phyloP scores from a whole-genome alignment of 163 green algal species.

The Prototheca stagnorum region DNA sequence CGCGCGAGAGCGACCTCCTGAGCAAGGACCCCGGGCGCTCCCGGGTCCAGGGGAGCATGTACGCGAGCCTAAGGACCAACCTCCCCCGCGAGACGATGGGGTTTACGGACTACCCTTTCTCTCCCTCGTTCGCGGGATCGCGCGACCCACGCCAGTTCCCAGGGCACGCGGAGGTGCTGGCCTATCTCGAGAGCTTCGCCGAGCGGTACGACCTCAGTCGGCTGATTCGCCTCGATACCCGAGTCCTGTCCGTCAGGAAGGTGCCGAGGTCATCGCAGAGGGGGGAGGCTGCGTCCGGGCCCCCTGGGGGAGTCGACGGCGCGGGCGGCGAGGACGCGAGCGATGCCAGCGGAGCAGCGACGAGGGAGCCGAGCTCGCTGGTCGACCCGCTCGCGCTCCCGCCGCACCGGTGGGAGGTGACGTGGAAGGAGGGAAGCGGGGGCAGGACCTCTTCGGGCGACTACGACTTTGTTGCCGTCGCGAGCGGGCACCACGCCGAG shows the following conservation, averaged over 20 bases:
- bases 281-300: not conserved
- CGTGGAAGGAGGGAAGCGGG: too few relatives aligned
- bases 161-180: constrained; percentile 29
- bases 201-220: not conserved
- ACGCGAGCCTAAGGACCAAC: constrained; percentile 68
- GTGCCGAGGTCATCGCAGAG: too few relatives aligned
- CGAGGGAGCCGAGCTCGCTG: not conserved
- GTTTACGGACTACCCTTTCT: constrained; percentile 66
- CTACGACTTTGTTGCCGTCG: constrained; percentile 62
- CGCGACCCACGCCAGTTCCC: constrained; percentile 43
- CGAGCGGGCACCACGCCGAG: constrained; percentile 65
- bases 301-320: not conserved
- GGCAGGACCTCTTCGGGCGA: not conserved
- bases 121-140: constrained; percentile 14
- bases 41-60: constrained; percentile 62
- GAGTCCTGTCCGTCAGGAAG: not conserved
- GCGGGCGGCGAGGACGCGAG: not conserved
- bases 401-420: too few relatives aligned
- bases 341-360: not conserved
- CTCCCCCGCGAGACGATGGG: constrained; percentile 78
- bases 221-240: not conserved
- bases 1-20: constrained; percentile 8
- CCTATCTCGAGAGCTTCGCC: constrained; percentile 52
- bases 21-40: constrained; percentile 1
- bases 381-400: not conserved